Evolutionary conservation across 176 grass and related monocot species (phyloP).

Genomic region (Ananas comosus): DNA sequence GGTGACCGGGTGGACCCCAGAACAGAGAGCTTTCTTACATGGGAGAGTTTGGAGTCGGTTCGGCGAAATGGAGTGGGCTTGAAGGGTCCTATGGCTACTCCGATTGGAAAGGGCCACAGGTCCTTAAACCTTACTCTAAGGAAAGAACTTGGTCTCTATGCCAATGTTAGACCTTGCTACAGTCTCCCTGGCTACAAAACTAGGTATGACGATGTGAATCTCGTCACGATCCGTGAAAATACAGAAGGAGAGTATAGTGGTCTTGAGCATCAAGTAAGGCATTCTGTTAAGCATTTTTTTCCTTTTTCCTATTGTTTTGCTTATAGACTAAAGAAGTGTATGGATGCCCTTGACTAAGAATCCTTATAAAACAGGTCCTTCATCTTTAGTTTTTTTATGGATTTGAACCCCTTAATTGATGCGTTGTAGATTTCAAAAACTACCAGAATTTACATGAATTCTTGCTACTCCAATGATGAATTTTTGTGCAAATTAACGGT

Average conservation of each 20-base stretch:
- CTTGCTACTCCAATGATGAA: too few relatives aligned
- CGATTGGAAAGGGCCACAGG: conserved; percentile 95
- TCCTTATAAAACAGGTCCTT: too few relatives aligned
- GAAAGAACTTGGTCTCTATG: conserved; percentile 91
- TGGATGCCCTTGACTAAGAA: too few relatives aligned
- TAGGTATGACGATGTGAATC: conserved; percentile 88
- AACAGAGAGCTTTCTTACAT: conserved; percentile 95
- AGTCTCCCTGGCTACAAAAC: conserved; percentile 92
- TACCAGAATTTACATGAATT: too few relatives aligned
- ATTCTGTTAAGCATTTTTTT: not conserved
- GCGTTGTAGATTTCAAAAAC: too few relatives aligned
- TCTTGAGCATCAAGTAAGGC: conserved; percentile 86
- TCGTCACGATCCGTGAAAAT: conserved; percentile 96
- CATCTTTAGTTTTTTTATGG: too few relatives aligned
- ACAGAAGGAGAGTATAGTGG: conserved; percentile 98
- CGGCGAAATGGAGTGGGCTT: conserved; percentile 84
- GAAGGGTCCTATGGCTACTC: conserved; percentile 98
- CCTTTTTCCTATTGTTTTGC: not conserved
- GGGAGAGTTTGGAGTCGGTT: conserved; percentile 90
- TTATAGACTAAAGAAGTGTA: too few relatives aligned
- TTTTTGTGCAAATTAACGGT: too few relatives aligned
- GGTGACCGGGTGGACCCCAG: conserved; percentile 81
- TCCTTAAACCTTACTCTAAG: conserved; percentile 91
- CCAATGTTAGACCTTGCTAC: conserved; percentile 94
- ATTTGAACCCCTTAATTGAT: not conserved